phyloP scores from a whole-genome alignment of 768 basidiomycete genomes.

The Zangia roseola region DNA sequence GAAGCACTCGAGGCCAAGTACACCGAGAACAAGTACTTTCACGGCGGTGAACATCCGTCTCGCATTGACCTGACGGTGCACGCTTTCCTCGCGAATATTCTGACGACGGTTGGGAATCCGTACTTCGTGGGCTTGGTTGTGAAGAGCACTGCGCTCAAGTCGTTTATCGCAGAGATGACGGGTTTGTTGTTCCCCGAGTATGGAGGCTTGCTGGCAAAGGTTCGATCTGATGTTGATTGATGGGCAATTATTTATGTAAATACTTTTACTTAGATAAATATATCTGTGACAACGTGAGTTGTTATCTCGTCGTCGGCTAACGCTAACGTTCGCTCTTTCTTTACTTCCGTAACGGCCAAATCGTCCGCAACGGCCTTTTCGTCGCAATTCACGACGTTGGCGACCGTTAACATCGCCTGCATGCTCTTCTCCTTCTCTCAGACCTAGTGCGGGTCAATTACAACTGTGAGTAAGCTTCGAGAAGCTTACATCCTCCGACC shows the following conservation, averaged over 20 bases:
- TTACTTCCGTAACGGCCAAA: neutral
- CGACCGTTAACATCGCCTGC: constrained; percentile 6
- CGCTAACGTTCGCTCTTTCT: neutral
- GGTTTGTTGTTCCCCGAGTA: constrained; percentile 29
- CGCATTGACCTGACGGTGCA: constrained; percentile 30
- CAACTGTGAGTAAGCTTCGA: constrained; percentile 11
- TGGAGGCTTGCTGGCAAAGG: constrained; percentile 11
- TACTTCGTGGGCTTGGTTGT: constrained; percentile 26
- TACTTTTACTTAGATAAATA: neutral
- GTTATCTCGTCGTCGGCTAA: constrained; percentile 7
- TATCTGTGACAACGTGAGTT: too few species aligned
- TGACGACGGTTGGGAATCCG: constrained; percentile 24
- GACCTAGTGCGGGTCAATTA: neutral
- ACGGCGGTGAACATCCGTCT: constrained; percentile 26
- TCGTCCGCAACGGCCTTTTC: neutral
- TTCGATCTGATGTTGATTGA: neutral
- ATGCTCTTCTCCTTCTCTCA: neutral
- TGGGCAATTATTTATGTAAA: neutral
- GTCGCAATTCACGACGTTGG: constrained; percentile 6
- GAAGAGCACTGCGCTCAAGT: constrained; percentile 14
- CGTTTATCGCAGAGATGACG: constrained; percentile 27
- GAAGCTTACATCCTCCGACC: neutral
- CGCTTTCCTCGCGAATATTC: constrained; percentile 32
- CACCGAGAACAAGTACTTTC: constrained; percentile 23
- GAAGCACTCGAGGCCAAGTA: constrained; percentile 31